These are phyloP conservation scores for Penicillium alfredii DNA, from an alignment of 495 filamentous ascomycete species.

Conservation along the genomic window DNA sequence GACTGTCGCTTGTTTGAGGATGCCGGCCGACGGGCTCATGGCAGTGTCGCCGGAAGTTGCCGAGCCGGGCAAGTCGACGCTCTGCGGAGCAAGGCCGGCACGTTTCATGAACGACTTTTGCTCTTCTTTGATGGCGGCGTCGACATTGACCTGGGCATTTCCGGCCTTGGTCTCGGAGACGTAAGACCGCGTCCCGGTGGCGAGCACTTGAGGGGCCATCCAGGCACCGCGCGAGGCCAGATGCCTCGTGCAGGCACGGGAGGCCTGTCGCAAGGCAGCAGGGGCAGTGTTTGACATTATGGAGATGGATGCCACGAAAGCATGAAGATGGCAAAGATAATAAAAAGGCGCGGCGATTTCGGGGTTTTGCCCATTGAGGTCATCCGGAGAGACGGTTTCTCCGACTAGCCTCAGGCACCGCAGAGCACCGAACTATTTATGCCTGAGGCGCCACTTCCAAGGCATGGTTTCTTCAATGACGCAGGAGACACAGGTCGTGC, in stretches of 20 bases:
- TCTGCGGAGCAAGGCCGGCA: constrained; percentile 55
- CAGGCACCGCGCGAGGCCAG: constrained; percentile 44
- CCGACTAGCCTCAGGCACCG: too few species aligned
- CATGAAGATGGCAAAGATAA: too few species aligned
- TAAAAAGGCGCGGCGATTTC: too few species aligned
- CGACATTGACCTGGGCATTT: constrained; percentile 75
- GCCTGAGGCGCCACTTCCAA: too few species aligned
- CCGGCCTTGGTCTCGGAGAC: constrained; percentile 77
- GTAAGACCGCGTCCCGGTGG: constrained; percentile 52
- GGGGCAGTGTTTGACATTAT: constrained; percentile 70
- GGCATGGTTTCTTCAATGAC: too few species aligned
- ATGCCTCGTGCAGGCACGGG: constrained; percentile 57
- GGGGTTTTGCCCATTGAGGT: constrained; percentile 2
- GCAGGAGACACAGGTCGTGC: too few species aligned
- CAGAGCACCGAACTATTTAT: too few species aligned
- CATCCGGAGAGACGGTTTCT: constrained; percentile 10
- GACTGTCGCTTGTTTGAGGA: constrained; percentile 85
- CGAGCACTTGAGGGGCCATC: constrained; percentile 36
- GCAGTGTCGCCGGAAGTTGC: constrained; percentile 56
- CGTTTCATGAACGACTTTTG: constrained; percentile 71
- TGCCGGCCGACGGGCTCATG: constrained; percentile 78
- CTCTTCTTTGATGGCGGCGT: constrained; percentile 75
- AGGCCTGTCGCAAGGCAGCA: constrained; percentile 69
- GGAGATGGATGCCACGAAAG: constrained; percentile 22
- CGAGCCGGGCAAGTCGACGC: constrained; percentile 52